Conservation (phyloP, 1,284 basidiomycete genomes). For the Trametes versicolor region DNA sequence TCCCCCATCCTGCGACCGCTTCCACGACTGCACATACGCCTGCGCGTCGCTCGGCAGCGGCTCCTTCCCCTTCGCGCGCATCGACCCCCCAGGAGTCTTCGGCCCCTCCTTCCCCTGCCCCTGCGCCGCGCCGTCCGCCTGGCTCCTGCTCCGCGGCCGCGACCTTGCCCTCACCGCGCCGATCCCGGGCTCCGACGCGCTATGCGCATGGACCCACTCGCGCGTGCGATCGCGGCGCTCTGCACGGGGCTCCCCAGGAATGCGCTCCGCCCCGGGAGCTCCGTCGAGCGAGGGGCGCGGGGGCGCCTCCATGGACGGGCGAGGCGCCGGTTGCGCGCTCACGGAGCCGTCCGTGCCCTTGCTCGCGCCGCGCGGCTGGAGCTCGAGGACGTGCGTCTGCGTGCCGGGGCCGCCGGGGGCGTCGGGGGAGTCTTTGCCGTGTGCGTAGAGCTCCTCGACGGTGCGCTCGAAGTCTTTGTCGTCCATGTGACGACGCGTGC, state of each 20-base stretch:
- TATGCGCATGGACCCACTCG: conserved; percentile 32
- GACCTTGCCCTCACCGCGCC: conserved; percentile 1
- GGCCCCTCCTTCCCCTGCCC: neutral
- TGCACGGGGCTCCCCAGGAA: conserved; percentile 23
- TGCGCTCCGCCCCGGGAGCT: conserved; percentile 7
- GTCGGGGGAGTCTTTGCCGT: conserved; percentile 13
- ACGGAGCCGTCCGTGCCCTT: conserved; percentile 4
- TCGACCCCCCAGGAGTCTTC: conserved; percentile 7
- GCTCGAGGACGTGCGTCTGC: conserved; percentile 30
- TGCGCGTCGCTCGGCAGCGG: conserved; percentile 17
- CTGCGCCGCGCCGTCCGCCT: neutral
- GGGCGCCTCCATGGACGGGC: conserved; percentile 30
- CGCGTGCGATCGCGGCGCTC: conserved; percentile 29
- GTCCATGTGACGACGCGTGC: conserved; percentile 25
- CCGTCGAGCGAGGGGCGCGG: conserved; percentile 5
- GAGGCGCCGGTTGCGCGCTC: conserved; percentile 28
- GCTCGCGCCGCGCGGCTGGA: conserved; percentile 17
- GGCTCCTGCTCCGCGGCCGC: conserved; percentile 11
- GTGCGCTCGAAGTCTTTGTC: conserved; percentile 34
- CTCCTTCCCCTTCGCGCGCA: neutral
- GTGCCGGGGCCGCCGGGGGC: neutral
- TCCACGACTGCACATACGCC: conserved; percentile 17
- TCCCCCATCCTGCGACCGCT: conserved; percentile 15
- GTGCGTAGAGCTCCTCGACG: conserved; percentile 33
- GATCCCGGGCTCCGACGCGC: conserved; percentile 16